Conservation (phyloP, 257 asterid genomes). For the Nicotiana attenuata region DNA sequence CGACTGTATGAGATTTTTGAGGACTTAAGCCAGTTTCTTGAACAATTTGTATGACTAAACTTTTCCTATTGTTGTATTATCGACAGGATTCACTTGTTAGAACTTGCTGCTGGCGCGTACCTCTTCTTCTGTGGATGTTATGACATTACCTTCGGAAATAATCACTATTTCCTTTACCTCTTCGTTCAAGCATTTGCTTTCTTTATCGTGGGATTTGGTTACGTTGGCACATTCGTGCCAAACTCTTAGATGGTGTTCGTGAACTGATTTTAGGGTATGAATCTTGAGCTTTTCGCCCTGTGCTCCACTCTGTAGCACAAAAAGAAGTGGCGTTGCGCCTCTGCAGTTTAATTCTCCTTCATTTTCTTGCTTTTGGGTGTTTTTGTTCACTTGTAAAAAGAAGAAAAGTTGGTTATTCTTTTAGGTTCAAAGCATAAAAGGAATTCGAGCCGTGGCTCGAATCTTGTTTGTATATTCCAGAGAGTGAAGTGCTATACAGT, state of each 20-base stretch:
- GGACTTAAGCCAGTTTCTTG: not conserved
- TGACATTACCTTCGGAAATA: slow-evolving; percentile 56
- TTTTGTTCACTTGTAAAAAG: slow-evolving; percentile 33
- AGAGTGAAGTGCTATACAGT: slow-evolving; percentile 1
- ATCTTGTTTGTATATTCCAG: slow-evolving; percentile 30
- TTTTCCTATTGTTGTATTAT: not conserved
- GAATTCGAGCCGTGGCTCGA: slow-evolving; percentile 33
- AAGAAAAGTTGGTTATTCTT: slow-evolving; percentile 23
- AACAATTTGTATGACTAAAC: not conserved
- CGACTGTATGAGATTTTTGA: no score
- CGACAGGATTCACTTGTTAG: slow-evolving; percentile 59
- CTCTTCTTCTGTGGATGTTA: slow-evolving; percentile 81
- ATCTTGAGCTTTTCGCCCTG: not conserved
- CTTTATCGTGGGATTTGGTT: slow-evolving; percentile 71
- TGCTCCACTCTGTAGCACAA: slow-evolving; percentile 8
- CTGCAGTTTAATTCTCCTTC: not conserved
- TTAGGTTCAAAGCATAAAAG: slow-evolving; percentile 44
- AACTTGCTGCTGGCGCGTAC: slow-evolving; percentile 53
- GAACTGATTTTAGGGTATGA: not conserved
- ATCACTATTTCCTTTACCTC: slow-evolving; percentile 58
- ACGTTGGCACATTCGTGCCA: slow-evolving; percentile 67
- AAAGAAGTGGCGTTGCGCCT: not conserved
- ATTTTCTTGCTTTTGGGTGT: not conserved
- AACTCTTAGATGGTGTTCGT: slow-evolving; percentile 20
- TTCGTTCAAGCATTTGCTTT: slow-evolving; percentile 64